phyloP scores from a whole-genome alignment of 1,139 yeast species.

The Scheffersomyces segobiensis region DNA sequence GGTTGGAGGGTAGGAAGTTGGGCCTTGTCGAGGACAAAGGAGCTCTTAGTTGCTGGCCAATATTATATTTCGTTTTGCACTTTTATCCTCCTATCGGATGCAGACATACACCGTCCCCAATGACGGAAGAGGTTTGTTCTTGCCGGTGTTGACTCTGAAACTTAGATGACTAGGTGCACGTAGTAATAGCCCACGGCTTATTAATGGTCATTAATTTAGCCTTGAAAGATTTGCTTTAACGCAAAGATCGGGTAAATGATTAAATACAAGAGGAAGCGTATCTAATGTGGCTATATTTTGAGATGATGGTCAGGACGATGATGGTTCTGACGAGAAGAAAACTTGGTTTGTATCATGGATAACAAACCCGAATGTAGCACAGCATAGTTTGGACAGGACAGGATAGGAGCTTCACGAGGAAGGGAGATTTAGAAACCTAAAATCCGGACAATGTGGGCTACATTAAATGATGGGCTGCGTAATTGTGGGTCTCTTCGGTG shows the following conservation, averaged over 20 bases:
- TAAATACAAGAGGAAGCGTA: not conserved
- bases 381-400: not conserved
- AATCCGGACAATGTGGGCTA: not conserved
- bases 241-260: no score
- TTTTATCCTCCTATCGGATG: not conserved
- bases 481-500: not conserved
- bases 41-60: not conserved
- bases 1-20: not conserved
- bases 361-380: not conserved
- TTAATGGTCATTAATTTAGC: no score
- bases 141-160: not conserved
- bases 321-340: not conserved
- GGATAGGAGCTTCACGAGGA: not conserved
- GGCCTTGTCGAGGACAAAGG: not conserved
- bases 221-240: no score
- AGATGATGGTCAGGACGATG: not conserved
- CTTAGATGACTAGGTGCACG: not conserved
- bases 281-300: not conserved
- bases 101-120: not conserved
- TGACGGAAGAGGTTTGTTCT: not conserved
- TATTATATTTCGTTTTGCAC: not conserved
- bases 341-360: not conserved
- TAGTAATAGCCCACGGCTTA: not conserved
- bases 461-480: not conserved
- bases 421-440: not conserved